Base-by-base conservation (phyloP, 2,329 filamentous ascomycete genomes). In the Colletotrichum viniferum region DNA sequence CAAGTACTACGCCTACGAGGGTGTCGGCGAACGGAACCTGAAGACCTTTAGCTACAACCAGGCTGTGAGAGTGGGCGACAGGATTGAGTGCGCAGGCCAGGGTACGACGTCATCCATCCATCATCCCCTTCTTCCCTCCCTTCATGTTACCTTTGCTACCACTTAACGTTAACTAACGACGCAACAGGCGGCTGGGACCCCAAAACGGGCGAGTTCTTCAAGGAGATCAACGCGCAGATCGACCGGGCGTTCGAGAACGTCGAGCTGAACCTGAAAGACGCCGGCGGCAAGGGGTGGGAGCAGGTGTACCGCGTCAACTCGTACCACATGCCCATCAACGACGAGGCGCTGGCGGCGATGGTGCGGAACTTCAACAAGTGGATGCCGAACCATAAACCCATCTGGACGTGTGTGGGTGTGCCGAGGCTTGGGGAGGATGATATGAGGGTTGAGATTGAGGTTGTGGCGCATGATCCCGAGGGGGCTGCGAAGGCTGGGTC, bases 391-490 rank as follows among this genome's bases (percentile, higher is more conserved):
- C 89, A 92, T 77, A 79, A 86, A 74, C 90, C 90, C 0, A 82
- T 90, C 2, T 90, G 88, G 88, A 92, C 90, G 0, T 84, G 82
- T 72, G 82, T 92, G 16, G 90, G 88, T 0, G 90, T 92, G 2
- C 78, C 82, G 2, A 78, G 82, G 38, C 79, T 92, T 8, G 90
- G 83, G 0, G 80, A 84, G 71, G 84, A 86, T 32, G 85, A 84
- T 36, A 92, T 92, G 90, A 80, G 83, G 26, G 85, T 92, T 4
- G 90, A 92, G 82, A 89, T 92, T 80, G 90, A 92, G 80, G 90
- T 90, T 12, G 83, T 84, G 10, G 89, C 89, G 1, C 82, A 88
- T 81, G 85, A 85, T 74, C 79, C 78, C 1, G 84, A 87, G 24
- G 84, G 83, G 2, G 85, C 85, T 7, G 16, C 9, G 7, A 62